Evolutionary conservation across 352 stramenopile species (phyloP).

Genomic region (Hyaloperonospora arabidopsidis): DNA sequence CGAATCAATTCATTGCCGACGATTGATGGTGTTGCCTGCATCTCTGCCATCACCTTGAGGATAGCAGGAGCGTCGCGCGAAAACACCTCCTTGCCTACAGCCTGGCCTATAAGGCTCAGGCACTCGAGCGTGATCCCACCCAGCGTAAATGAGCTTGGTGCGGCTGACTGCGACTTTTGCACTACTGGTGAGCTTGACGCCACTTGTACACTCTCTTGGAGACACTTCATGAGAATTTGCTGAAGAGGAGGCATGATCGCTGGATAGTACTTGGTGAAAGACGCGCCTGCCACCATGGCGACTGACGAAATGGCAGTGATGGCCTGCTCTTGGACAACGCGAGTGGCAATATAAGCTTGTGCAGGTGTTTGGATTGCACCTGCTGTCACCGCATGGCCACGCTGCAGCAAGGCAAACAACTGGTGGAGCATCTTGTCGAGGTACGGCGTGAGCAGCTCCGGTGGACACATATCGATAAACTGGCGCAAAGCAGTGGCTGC

Average conservation of each 20-base stretch:
- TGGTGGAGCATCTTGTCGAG: conserved; percentile 64
- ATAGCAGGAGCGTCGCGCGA: conserved; percentile 54
- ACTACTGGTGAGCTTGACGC: conserved; percentile 14
- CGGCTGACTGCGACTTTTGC: conserved; percentile 24
- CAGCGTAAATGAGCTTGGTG: conserved; percentile 59
- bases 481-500: conserved; percentile 67
- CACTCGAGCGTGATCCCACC: conserved; percentile 83
- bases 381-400: conserved; percentile 15
- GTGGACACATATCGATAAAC: conserved; percentile 79
- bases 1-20: conserved; percentile 76
- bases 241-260: conserved; percentile 69
- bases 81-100: conserved; percentile 74
- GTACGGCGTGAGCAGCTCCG: conserved; percentile 57
- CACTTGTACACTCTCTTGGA: conserved; percentile 43
- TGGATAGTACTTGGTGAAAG: conserved; percentile 68
- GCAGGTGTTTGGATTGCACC: conserved; percentile 13
- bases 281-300: conserved; percentile 49
- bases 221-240: conserved; percentile 54
- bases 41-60: conserved; percentile 80
- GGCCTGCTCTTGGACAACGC: conserved; percentile 70
- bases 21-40: conserved; percentile 74
- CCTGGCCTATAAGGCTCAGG: conserved; percentile 69
- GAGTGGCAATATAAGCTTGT: conserved; percentile 25
- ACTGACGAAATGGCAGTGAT: conserved; percentile 79
- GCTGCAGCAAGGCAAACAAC: conserved; percentile 58